These are phyloP conservation scores for Diaporthe sp. DNA, from an alignment of 2,329 filamentous ascomycete genomes.

Conservation along the genomic window DNA sequence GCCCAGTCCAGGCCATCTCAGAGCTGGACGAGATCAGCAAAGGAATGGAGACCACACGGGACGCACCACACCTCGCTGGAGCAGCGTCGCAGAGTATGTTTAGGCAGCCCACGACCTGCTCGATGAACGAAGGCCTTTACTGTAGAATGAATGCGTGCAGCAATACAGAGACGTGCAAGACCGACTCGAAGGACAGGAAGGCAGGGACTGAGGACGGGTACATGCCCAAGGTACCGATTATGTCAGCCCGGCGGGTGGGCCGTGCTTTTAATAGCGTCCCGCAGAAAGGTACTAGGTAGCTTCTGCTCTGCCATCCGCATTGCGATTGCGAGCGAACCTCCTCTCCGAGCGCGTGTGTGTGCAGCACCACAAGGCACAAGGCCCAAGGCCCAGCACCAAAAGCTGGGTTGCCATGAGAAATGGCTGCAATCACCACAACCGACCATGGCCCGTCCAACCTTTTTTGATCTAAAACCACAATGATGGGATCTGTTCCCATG, in stretches of 20 bases:
- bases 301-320: constrained; percentile 28
- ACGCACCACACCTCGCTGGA: constrained; percentile 1
- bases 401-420: constrained; percentile 38
- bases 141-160: not conserved
- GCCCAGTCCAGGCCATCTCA: constrained; percentile 25
- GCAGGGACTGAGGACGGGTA: not conserved
- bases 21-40: constrained; percentile 31
- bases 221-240: constrained; percentile 31
- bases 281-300: constrained; percentile 16
- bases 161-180: not conserved
- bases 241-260: constrained; percentile 27
- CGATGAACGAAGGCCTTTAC: not conserved
- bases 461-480: constrained; percentile 37
- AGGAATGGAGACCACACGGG: constrained; percentile 19
- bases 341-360: constrained; percentile 26
- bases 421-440: constrained; percentile 39
- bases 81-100: not conserved
- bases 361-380: constrained; percentile 33
- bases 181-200: not conserved
- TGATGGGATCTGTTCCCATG: constrained; percentile 40
- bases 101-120: not conserved
- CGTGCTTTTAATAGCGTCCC: constrained; percentile 35
- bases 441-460: constrained; percentile 37
- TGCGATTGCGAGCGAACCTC: constrained; percentile 25
- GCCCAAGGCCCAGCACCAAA: constrained; percentile 37